Evolutionary conservation across 2,329 filamentous ascomycete genomes (phyloP), one percentile per base, ranked within the genome.

Genomic region (Exophiala dermatitidis): DNA sequence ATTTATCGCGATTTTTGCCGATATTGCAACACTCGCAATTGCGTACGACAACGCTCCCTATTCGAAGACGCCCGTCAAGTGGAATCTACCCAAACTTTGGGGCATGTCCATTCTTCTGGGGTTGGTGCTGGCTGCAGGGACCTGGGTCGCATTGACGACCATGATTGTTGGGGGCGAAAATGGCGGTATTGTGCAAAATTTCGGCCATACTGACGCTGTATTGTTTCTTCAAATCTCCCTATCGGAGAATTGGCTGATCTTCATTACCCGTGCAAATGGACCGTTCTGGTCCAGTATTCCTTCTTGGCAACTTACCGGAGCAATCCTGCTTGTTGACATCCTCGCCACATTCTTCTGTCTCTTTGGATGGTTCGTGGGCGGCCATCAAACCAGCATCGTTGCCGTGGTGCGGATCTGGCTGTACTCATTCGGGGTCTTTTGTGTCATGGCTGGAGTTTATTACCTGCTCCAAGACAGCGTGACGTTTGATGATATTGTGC

Each of bases 161-260:
- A 90, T 95, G 81, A 82, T 82, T 72, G 80, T 69, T 66, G 74
- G 79, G 60, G 78, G 80, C 60, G 73, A 84, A 65, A 72, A 86
- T 63, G 86, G 86, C 64, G 89, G 89, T 80, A 91, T 95, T 64
- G 86, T 90, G 61, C 86, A 95, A 78, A 91, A 93, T 75, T 87
- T 85, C 64, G 89, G 89, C 79, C 80, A 84, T 68, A 75, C 87
- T 51, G 88, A 95, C 63, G 82, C 84, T 64, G 83, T 95, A 54
- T 73, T 95, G 66, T 95, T 95, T 81, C 83, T 95, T 36, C 82
- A 95, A 74, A 88, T 95, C 70, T 88, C 87, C 8, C 81, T 95
- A 50, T 90, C 89, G 56, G 88, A 95, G 79, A 95, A 94, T 76
- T 95, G 90, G 89, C 80, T 95, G 48, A 95, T 95, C 73, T 94